These are phyloP conservation scores for Peronospora farinosa DNA, from an alignment of 352 stramenopile genomes.

Conservation along the genomic window DNA sequence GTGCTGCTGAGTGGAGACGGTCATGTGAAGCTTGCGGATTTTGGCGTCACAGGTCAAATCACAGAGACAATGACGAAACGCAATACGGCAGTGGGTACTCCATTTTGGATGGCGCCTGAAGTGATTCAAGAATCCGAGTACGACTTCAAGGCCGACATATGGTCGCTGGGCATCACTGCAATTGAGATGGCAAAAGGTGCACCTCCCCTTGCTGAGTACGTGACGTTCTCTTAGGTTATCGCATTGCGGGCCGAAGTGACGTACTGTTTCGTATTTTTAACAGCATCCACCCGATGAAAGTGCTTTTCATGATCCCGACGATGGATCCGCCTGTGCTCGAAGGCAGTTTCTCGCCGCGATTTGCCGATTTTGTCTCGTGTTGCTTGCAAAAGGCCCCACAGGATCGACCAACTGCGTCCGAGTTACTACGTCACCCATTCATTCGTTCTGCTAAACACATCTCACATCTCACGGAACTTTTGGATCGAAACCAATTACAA, in stretches of 20 bases:
- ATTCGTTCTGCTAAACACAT: conserved; percentile 67
- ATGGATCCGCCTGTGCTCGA: conserved; percentile 86
- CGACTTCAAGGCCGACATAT: conserved; percentile 97
- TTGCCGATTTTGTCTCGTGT: conserved; percentile 85
- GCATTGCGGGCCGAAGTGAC: conserved; percentile 1
- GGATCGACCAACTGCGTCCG: conserved; percentile 70
- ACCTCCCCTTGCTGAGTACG: conserved; percentile 88
- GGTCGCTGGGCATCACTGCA: conserved; percentile 96
- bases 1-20: conserved; percentile 73
- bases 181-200: conserved; percentile 98
- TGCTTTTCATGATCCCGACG: conserved; percentile 98
- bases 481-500: conserved; percentile 42
- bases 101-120: conserved; percentile 97
- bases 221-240: conserved; percentile 1
- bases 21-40: conserved; percentile 76
- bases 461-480: conserved; percentile 61
- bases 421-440: conserved; percentile 85
- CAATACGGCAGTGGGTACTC: conserved; percentile 95
- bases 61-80: conserved; percentile 97
- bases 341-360: conserved; percentile 58
- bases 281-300: conserved; percentile 97
- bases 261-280: conserved; percentile 6
- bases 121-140: conserved; percentile 88
- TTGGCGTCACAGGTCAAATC: conserved; percentile 90
- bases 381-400: conserved; percentile 87